Evolutionary conservation across 495 filamentous ascomycete species (phyloP).

Genomic region (Xylaria telfairii): DNA sequence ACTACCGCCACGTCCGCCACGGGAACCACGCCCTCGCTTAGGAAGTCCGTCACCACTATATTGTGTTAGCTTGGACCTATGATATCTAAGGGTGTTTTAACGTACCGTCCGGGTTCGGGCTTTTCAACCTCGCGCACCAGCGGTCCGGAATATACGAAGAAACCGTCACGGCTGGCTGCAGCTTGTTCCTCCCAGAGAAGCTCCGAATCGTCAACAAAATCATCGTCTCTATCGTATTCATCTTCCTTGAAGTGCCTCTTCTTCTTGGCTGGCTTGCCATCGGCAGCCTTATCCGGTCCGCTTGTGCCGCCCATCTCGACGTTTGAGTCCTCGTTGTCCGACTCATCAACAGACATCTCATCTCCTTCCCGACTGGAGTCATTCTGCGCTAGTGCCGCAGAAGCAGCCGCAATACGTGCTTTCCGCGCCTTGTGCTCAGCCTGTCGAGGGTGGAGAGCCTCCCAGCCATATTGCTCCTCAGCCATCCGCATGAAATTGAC

Average conservation of each 20-base stretch:
- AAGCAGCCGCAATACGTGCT: constrained; percentile 81
- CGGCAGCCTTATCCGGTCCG: constrained; percentile 58
- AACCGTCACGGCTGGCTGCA: constrained; percentile 88
- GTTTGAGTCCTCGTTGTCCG: constrained; percentile 74
- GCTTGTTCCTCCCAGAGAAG: constrained; percentile 95
- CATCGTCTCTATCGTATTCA: constrained; percentile 94
- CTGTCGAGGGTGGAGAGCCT: constrained; percentile 86
- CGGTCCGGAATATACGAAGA: constrained; percentile 87
- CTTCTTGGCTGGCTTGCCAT: constrained; percentile 68
- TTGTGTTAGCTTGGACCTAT: constrained; percentile 39
- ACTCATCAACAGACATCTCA: constrained; percentile 74
- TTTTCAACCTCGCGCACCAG: constrained; percentile 88
- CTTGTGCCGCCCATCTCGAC: constrained; percentile 74
- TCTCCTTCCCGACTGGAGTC: constrained; percentile 76
- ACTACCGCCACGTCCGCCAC: constrained; percentile 59
- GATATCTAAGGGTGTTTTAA: constrained; percentile 40
- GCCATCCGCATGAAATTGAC: constrained; percentile 95
- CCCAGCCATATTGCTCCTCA: constrained; percentile 92
- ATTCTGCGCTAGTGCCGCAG: constrained; percentile 77
- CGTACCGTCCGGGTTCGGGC: constrained; percentile 64
- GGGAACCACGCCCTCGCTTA: constrained; percentile 72
- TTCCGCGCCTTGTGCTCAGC: constrained; percentile 83
- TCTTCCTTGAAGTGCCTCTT: constrained; percentile 89
- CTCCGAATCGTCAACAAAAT: constrained; percentile 97
- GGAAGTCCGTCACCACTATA: constrained; percentile 75